Evolutionary conservation across 495 filamentous ascomycete genomes (phyloP).

Genomic region (Gamarada debralockiae): DNA sequence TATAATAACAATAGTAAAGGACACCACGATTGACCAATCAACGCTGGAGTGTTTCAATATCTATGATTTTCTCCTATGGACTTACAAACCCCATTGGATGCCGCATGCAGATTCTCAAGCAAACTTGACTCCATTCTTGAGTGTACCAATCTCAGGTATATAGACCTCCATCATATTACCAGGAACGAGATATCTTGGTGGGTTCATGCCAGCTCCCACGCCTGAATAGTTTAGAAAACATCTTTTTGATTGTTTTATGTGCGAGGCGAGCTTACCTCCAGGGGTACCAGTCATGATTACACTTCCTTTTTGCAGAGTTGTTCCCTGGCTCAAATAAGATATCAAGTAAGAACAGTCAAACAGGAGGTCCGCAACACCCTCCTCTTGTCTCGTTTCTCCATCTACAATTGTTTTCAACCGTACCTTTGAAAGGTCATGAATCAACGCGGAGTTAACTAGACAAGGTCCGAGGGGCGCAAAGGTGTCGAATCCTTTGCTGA

Average conservation of each 20-base stretch:
- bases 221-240: slow-evolving; percentile 19
- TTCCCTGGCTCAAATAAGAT: slow-evolving; percentile 13
- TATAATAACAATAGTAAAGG: too few species aligned
- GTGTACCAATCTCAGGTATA: slow-evolving; percentile 33
- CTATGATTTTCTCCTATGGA: too few species aligned
- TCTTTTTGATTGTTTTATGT: too few species aligned
- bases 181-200: slow-evolving; percentile 32
- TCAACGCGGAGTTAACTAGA: slow-evolving; percentile 26
- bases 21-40: too few species aligned
- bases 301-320: slow-evolving; percentile 24
- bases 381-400: slow-evolving; percentile 36
- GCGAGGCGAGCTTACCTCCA: too few species aligned
- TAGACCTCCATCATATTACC: slow-evolving; percentile 37
- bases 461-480: slow-evolving; percentile 32
- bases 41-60: too few species aligned
- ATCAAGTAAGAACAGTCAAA: slow-evolving; percentile 27
- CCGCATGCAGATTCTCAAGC: too few species aligned
- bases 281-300: slow-evolving; percentile 31
- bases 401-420: slow-evolving; percentile 36
- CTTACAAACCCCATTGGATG: too few species aligned
- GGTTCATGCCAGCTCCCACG: slow-evolving; percentile 32
- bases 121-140: slow-evolving; percentile 30
- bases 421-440: slow-evolving; percentile 15
- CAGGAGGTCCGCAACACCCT: slow-evolving; percentile 32
- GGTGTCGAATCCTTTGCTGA: slow-evolving; percentile 28